phyloP scores from a whole-genome alignment of 2,329 filamentous ascomycete species.

The Penicillium verrucosum region DNA sequence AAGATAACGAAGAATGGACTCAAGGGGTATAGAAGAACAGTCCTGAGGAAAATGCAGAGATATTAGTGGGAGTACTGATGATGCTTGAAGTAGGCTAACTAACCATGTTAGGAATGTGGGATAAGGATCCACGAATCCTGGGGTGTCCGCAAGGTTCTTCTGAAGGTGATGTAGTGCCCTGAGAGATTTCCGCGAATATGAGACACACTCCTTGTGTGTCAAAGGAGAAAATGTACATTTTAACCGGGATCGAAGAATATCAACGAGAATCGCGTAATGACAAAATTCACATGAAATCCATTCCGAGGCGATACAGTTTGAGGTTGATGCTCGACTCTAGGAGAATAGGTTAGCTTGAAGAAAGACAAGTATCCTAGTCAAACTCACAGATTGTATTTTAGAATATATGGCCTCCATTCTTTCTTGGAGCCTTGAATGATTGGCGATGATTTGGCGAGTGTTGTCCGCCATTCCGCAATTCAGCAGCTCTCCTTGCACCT shows the following conservation, averaged over 20 bases:
- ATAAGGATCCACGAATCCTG: conserved; percentile 17
- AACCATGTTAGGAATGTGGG: conserved; percentile 19
- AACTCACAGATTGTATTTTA: conserved; percentile 18
- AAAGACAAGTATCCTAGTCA: neutral
- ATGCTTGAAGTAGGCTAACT: neutral
- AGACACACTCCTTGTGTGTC: conserved; percentile 23
- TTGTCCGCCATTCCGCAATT: conserved; percentile 1
- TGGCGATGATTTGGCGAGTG: conserved; percentile 14
- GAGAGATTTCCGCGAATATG: conserved; percentile 17
- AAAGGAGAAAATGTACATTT: conserved; percentile 17
- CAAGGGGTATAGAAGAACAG: conserved; percentile 20
- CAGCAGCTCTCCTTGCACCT: conserved; percentile 17
- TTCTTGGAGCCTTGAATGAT: conserved; percentile 14
- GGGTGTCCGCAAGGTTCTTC: conserved; percentile 7
- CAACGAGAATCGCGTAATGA: conserved; percentile 26
- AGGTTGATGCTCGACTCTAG: conserved; percentile 13
- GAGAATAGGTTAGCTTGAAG: neutral
- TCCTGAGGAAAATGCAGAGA: conserved; percentile 1
- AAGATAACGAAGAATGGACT: conserved; percentile 27
- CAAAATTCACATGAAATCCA: conserved; percentile 26
- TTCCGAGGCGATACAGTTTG: conserved; percentile 12
- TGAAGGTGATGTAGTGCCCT: conserved; percentile 14
- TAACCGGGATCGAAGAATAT: conserved; percentile 26
- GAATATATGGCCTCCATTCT: conserved; percentile 20
- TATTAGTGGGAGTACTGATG: neutral